Conservation (phyloP, 1,284 basidiomycete genomes). For the Porogramme epimiltina region DNA sequence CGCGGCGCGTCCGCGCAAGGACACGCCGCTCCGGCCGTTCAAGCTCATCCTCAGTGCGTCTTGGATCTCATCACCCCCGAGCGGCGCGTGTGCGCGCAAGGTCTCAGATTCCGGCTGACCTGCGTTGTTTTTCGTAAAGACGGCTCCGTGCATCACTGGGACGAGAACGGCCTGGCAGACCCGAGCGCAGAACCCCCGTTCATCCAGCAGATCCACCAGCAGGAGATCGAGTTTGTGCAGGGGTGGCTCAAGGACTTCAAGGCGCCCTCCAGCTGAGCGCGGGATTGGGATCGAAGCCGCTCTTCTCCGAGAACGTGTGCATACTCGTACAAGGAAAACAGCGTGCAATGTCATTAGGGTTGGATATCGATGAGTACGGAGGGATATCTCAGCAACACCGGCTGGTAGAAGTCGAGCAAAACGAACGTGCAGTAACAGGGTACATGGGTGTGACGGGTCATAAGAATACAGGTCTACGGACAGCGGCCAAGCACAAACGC, state of each 20-base stretch:
- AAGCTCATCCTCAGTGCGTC: conserved; percentile 79
- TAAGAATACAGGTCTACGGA: no score
- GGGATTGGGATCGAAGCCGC: no score
- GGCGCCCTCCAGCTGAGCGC: conserved; percentile 2
- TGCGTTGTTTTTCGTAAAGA: conserved; percentile 38
- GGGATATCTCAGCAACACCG: no score
- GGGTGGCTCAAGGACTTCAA: conserved; percentile 78
- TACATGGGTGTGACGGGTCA: no score
- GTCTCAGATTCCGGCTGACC: not conserved
- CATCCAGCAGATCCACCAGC: conserved; percentile 78
- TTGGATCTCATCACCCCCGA: not conserved
- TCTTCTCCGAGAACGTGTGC: no score
- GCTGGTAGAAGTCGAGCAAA: no score
- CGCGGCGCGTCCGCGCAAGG: conserved; percentile 60
- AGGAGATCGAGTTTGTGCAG: conserved; percentile 82
- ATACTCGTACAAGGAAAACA: no score
- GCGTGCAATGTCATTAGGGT: no score
- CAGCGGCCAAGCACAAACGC: not conserved
- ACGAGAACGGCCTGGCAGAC: conserved; percentile 79
- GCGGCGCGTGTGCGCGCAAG: no score
- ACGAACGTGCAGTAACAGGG: no score
- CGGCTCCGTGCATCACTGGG: conserved; percentile 88
- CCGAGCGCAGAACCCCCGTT: conserved; percentile 70
- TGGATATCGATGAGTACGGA: no score
- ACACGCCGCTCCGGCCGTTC: conserved; percentile 79